Percentiles rank a stretch among this genome's conserved stretches.
These are phyloP conservation scores for Calonectria honghensis DNA, from an alignment of 2,329 filamentous ascomycete genomes.

Conservation along the genomic window DNA sequence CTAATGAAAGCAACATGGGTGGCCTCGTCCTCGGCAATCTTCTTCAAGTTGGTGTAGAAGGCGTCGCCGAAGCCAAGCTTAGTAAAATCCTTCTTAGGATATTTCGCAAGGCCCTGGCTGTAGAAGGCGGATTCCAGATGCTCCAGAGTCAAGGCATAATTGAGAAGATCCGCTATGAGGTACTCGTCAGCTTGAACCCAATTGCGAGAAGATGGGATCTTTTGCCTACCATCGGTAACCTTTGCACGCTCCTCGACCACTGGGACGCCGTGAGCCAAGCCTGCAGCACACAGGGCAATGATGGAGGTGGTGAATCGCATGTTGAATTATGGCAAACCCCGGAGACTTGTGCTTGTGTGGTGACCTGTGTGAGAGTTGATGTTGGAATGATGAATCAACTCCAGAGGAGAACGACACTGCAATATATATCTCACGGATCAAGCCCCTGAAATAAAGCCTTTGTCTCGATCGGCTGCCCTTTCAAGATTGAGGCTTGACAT, in stretches of 20 bases:
- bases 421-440: neutral
- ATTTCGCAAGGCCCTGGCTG: constrained; percentile 74
- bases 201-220: too few relatives aligned
- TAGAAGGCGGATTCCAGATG: constrained; percentile 79
- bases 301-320: neutral
- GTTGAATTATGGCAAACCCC: neutral
- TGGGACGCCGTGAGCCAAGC: neutral
- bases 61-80: constrained; percentile 68
- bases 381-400: neutral
- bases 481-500: neutral
- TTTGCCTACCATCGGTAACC: neutral
- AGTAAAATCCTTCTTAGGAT: constrained; percentile 70
- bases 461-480: neutral
- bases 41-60: constrained; percentile 75
- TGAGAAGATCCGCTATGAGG: constrained; percentile 58
- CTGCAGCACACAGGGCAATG: neutral
- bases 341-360: neutral
- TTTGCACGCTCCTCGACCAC: neutral
- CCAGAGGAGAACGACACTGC: neutral
- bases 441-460: neutral
- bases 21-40: constrained; percentile 72
- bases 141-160: constrained; percentile 71
- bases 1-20: constrained; percentile 74
- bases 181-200: neutral
- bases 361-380: neutral